Conservation (phyloP, 176 grass and related monocot species). For the Dendrocalamus sinicus region DNA sequence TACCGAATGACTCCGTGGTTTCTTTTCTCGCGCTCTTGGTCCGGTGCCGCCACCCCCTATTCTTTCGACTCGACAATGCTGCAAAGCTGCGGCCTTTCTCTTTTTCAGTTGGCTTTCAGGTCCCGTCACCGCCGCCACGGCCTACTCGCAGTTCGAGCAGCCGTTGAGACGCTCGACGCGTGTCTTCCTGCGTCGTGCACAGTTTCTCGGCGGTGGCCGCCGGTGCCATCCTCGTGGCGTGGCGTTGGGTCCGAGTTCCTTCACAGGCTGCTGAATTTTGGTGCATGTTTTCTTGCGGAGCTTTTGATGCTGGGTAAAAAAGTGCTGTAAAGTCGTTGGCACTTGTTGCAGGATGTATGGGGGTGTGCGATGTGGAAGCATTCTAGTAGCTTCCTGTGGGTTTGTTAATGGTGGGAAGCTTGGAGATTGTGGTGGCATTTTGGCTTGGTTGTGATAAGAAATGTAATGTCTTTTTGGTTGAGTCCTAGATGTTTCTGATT, state of each 20-base stretch:
- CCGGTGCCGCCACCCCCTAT: background rate
- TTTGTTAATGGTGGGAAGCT: constrained; percentile 32
- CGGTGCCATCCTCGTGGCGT: background rate
- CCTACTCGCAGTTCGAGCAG: background rate
- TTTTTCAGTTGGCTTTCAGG: background rate
- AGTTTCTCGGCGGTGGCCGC: constrained; percentile 13
- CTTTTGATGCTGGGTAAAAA: constrained; percentile 32
- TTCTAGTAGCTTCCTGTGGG: constrained; percentile 25
- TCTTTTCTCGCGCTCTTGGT: background rate
- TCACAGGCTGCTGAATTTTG: constrained; percentile 17
- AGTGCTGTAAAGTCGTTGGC: constrained; percentile 39
- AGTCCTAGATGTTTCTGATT: background rate
- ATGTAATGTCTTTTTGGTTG: background rate
- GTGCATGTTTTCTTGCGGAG: constrained; percentile 19
- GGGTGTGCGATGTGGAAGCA: background rate
- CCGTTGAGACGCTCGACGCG: background rate
- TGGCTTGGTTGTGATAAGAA: constrained; percentile 17
- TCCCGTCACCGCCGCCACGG: background rate
- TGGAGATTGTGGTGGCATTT: constrained; percentile 32
- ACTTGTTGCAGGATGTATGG: constrained; percentile 31
- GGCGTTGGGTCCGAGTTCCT: constrained; percentile 21
- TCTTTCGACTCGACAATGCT: background rate
- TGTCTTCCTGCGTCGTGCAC: background rate
- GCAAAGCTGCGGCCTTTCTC: constrained; percentile 7
- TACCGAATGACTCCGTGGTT: background rate